Evolutionary conservation across 2,329 filamentous ascomycete species (phyloP).

Genomic region (Hypoxylon sp.): DNA sequence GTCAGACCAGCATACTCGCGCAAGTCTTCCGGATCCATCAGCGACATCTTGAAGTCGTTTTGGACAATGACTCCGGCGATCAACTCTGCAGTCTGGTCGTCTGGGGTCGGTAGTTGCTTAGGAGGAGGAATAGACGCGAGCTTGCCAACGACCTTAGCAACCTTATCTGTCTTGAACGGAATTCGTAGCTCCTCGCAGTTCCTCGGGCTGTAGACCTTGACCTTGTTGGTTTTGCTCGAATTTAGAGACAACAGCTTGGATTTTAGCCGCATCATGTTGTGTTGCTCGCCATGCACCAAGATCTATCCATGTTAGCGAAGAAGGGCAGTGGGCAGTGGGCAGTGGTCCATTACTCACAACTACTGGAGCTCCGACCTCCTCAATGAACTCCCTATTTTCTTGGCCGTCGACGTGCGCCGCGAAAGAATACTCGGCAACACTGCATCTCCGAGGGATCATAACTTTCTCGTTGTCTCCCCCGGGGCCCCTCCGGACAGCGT

Average conservation of each 20-base stretch:
- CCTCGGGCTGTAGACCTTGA: constrained; percentile 92
- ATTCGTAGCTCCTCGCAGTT: constrained; percentile 97
- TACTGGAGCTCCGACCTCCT: constrained; percentile 90
- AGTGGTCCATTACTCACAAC: constrained; percentile 80
- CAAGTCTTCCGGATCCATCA: constrained; percentile 97
- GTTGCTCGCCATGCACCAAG: constrained; percentile 94
- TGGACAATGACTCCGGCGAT: constrained; percentile 94
- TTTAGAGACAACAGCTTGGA: constrained; percentile 96
- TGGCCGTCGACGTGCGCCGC: constrained; percentile 96
- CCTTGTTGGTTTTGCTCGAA: constrained; percentile 80
- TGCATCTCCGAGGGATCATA: constrained; percentile 92
- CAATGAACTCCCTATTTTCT: constrained; percentile 96
- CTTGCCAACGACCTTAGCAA: constrained; percentile 95
- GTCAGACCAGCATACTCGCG: constrained; percentile 97
- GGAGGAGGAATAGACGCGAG: constrained; percentile 85
- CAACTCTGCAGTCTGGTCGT: constrained; percentile 61
- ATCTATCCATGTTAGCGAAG: constrained; percentile 68
- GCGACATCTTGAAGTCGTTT: constrained; percentile 95
- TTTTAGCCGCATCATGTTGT: constrained; percentile 98
- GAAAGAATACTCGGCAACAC: constrained; percentile 93
- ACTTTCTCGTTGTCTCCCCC: constrained; percentile 83
- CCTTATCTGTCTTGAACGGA: constrained; percentile 94
- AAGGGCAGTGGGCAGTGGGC: not conserved
- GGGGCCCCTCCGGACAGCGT: constrained; percentile 71
- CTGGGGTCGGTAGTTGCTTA: constrained; percentile 50